A percentile compares a stretch with the other conserved stretches of the same genome.
These are phyloP conservation scores for Mucor lusitanicus DNA, from an alignment of 371 early-diverging fungal species.

Conservation along the genomic window DNA sequence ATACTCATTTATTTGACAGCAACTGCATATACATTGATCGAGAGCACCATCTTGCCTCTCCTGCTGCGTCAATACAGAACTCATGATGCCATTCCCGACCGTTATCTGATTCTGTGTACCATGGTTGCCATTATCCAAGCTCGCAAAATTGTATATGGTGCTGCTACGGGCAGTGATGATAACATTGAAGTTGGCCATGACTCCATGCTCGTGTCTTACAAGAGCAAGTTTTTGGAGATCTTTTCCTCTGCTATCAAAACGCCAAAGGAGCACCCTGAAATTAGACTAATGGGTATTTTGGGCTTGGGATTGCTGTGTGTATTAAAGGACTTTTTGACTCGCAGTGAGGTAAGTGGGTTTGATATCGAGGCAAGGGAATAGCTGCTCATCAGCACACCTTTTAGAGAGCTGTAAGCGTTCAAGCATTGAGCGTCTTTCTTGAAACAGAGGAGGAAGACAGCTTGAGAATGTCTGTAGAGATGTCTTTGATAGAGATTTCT, in stretches of 20 bases:
- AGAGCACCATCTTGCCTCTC: slow-evolving; percentile 8
- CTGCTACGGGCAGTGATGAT: background rate
- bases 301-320: slow-evolving; percentile 47
- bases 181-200: slow-evolving; percentile 17
- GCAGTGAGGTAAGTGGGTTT: background rate
- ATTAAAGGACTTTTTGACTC: slow-evolving; percentile 6
- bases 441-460: slow-evolving; percentile 16
- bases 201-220: slow-evolving; percentile 60
- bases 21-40: slow-evolving; percentile 10
- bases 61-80: slow-evolving; percentile 20
- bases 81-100: background rate
- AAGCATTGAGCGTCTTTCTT: slow-evolving; percentile 4
- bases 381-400: background rate
- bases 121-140: slow-evolving; percentile 23
- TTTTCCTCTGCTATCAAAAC: slow-evolving; percentile 55
- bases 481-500: slow-evolving; percentile 29
- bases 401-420: slow-evolving; percentile 6
- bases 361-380: background rate
- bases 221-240: slow-evolving; percentile 63
- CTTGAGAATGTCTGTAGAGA: slow-evolving; percentile 18
- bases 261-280: slow-evolving; percentile 68
- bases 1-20: background rate
- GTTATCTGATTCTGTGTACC: slow-evolving; percentile 20
- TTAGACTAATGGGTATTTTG: slow-evolving; percentile 65
- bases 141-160: slow-evolving; percentile 19